Conservation (phyloP, 306 rosid genomes). For the Lathyrus tuberosus region DNA sequence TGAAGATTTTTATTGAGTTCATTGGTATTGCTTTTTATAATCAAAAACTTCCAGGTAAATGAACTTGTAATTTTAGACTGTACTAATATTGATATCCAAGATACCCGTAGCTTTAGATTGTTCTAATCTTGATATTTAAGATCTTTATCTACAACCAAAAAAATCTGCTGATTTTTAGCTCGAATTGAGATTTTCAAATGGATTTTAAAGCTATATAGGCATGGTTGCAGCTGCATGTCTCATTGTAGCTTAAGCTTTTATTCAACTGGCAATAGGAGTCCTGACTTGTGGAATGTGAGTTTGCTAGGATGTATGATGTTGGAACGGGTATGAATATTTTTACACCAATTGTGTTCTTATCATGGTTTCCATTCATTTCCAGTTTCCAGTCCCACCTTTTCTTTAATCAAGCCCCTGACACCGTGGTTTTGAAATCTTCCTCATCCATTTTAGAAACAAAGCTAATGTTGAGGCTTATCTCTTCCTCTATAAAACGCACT, state of each 20-base stretch:
- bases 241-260: constrained; percentile 64
- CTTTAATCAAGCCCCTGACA: constrained; percentile 88
- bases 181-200: constrained; percentile 73
- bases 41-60: neutral
- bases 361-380: constrained; percentile 93
- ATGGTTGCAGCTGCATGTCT: constrained; percentile 66
- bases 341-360: constrained; percentile 63
- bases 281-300: constrained; percentile 85
- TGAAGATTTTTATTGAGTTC: neutral
- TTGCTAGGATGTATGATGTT: constrained; percentile 86
- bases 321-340: constrained; percentile 83
- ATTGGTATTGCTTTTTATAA: neutral
- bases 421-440: constrained; percentile 84
- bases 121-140: constrained; percentile 38
- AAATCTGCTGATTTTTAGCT: constrained; percentile 64
- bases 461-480: constrained; percentile 64
- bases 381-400: constrained; percentile 92
- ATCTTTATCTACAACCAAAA: constrained; percentile 78
- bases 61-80: neutral
- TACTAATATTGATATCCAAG: constrained; percentile 33
- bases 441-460: constrained; percentile 91
- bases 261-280: constrained; percentile 53
- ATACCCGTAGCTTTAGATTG: constrained; percentile 17
- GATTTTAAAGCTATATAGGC: constrained; percentile 61
- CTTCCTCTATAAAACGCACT: neutral